Percentiles rank a stretch among this genome's conserved stretches.
phyloP scores from a whole-genome alignment of 805 yeast genomes.

The Debaryomyces castellii region DNA sequence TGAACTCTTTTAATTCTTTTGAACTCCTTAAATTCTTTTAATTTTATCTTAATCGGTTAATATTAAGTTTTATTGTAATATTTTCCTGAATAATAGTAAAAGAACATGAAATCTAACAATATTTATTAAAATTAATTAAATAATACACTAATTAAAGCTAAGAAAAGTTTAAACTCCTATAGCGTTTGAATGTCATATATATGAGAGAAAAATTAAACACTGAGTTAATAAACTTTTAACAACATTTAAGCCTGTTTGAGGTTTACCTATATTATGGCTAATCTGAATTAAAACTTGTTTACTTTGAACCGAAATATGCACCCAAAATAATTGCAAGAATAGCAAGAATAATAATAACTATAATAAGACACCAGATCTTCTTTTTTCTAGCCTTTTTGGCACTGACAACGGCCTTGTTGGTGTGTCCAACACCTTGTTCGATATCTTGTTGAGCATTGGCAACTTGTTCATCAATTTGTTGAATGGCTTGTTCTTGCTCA shows the following conservation, averaged over 20 bases:
- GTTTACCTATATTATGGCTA: too few species aligned
- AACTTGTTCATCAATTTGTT: conserved; percentile 78
- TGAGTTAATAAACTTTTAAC: background rate
- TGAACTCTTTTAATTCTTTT: too few species aligned
- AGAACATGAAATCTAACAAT: background rate
- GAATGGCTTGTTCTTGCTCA: conserved; percentile 88
- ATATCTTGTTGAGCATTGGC: conserved; percentile 83
- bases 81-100: background rate
- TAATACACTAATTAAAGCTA: background rate
- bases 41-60: too few species aligned
- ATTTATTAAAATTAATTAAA: background rate
- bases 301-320: conserved; percentile 47
- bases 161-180: background rate
- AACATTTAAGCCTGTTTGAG: background rate
- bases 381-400: conserved; percentile 90
- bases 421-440: conserved; percentile 93
- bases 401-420: conserved; percentile 81
- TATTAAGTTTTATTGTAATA: background rate
- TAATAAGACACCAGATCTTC: conserved; percentile 81
- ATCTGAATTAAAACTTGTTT: background rate
- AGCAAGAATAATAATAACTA: conserved; percentile 55
- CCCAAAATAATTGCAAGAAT: conserved; percentile 71
- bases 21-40: too few species aligned
- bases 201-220: background rate
- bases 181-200: background rate